Conservation (phyloP, 768 basidiomycete species). For the Kwoniella dendrophila region DNA sequence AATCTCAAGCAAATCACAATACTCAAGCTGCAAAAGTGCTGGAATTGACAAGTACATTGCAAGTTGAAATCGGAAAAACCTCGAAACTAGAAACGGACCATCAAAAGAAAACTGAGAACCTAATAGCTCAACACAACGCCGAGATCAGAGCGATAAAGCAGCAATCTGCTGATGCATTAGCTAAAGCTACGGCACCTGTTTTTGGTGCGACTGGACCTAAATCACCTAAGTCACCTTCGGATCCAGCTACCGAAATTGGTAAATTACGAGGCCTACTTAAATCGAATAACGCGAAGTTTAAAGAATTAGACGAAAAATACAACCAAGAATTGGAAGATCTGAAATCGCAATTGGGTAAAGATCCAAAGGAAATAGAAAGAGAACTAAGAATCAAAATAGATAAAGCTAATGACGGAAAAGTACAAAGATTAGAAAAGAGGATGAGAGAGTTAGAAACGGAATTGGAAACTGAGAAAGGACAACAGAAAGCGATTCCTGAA, state of each 20-base stretch:
- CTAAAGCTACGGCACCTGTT: neutral
- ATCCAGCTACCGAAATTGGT: conserved; percentile 63
- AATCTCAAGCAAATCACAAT: neutral
- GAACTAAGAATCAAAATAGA: neutral
- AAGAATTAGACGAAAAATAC: conserved; percentile 63
- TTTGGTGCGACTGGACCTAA: neutral
- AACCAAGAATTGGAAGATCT: conserved; percentile 55
- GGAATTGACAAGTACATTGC: no score
- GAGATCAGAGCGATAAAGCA: neutral
- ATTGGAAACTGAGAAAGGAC: conserved; percentile 56
- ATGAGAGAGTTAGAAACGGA: conserved; percentile 16
- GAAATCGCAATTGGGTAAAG: neutral
- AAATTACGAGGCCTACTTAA: conserved; percentile 64
- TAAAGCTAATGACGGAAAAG: neutral
- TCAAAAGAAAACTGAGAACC: neutral
- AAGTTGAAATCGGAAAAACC: no score
- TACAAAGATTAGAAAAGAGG: neutral
- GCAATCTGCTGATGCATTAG: neutral
- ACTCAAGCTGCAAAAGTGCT: neutral
- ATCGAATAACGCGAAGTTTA: conserved; percentile 65
- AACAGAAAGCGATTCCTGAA: conserved; percentile 56
- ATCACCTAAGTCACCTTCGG: conserved; percentile 1
- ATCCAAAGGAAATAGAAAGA: neutral
- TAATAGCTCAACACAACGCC: neutral
- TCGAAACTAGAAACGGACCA: neutral